phyloP scores from a whole-genome alignment of 495 filamentous ascomycete species.

The Astrocystis sublimbata region DNA sequence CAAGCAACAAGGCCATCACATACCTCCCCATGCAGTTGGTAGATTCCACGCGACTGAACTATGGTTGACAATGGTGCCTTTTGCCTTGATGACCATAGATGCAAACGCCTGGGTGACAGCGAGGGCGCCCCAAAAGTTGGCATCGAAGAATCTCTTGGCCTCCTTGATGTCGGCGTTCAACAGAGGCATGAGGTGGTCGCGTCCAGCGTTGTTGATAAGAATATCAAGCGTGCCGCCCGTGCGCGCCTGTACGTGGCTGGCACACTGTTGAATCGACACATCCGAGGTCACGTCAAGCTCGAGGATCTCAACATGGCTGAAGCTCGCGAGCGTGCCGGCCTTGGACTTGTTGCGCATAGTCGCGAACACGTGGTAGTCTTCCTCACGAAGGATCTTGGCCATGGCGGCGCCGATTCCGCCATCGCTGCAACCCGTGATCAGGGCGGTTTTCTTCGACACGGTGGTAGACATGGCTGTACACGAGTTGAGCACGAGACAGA shows the following conservation, averaged over 20 bases:
- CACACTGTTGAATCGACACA: slow-evolving; percentile 29
- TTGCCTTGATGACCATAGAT: slow-evolving; percentile 45
- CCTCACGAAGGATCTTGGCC: slow-evolving; percentile 38
- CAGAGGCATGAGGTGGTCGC: slow-evolving; percentile 35
- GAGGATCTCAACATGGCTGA: slow-evolving; percentile 33
- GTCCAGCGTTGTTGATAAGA: slow-evolving; percentile 54
- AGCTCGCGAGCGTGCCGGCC: slow-evolving; percentile 24
- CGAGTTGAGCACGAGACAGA: too few species aligned
- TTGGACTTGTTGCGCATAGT: slow-evolving; percentile 47
- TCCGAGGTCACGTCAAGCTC: slow-evolving; percentile 38
- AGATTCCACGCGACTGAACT: slow-evolving; percentile 29
- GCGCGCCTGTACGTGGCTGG: slow-evolving; percentile 24
- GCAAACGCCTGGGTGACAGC: slow-evolving; percentile 50
- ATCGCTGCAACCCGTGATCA: slow-evolving; percentile 52
- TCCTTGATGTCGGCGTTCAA: slow-evolving; percentile 45
- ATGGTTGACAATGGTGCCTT: slow-evolving; percentile 48
- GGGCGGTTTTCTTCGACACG: slow-evolving; percentile 14
- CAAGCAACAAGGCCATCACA: slow-evolving; percentile 21
- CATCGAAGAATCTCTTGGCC: slow-evolving; percentile 47
- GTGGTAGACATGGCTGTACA: too few species aligned
- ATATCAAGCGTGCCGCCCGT: slow-evolving; percentile 43
- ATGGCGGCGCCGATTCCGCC: slow-evolving; percentile 48
- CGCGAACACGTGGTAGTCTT: slow-evolving; percentile 46
- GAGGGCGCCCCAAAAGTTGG: slow-evolving; percentile 53
- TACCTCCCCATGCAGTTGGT: slow-evolving; percentile 22